Evolutionary conservation across 2,329 filamentous ascomycete species (phyloP), one percentile per base, ranked within the genome.

Genomic region (Colletotrichum coccodes): DNA sequence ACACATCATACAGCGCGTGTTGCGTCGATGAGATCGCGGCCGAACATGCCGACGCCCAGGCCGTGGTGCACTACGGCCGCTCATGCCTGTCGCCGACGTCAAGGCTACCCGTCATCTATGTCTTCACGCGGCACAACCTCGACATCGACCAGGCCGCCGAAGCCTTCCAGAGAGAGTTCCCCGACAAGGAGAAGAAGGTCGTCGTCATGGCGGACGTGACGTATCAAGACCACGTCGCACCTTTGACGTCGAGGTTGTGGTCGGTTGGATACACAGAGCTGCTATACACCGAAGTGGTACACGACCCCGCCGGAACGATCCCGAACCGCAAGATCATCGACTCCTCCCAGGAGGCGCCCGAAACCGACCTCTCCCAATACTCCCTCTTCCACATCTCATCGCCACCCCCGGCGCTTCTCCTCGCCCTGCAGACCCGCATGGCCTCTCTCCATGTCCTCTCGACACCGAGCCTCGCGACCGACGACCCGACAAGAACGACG

Each of bases 21-120:
- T 99, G 96, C 76, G 95, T 98, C 21, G 96, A 99, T 76, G 96
- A 99, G 82, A 91, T 98, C 46, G 96, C 96, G 0, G 96, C 96
- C 3, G 95, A 99, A 79, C 96, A 99, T 78, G 92, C 94, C 18
- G 88, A 94, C 75, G 95, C 96, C 7, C 92, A 98, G 70, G 93
- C 94, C 0, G 93, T 98, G 1, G 91, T 99, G 16, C 96, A 99
- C 78, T 99, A 98, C 75, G 96, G 96, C 3, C 87, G 96, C 60
- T 92, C 95, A 0, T 99, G 96, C 76, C 85, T 99, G 28, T 98
- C 94, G 8, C 95, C 95, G 0, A 97, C 95, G 0, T 92, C 93
- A 12, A 86, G 94, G 63, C 82, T 98, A 60, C 94, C 95, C 0
- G 95, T 97, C 26, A 89, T 98, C 57, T 94, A 98, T 77, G 90